Conservation (phyloP, 2,329 filamentous ascomycete species). For the Fusarium sp. region DNA sequence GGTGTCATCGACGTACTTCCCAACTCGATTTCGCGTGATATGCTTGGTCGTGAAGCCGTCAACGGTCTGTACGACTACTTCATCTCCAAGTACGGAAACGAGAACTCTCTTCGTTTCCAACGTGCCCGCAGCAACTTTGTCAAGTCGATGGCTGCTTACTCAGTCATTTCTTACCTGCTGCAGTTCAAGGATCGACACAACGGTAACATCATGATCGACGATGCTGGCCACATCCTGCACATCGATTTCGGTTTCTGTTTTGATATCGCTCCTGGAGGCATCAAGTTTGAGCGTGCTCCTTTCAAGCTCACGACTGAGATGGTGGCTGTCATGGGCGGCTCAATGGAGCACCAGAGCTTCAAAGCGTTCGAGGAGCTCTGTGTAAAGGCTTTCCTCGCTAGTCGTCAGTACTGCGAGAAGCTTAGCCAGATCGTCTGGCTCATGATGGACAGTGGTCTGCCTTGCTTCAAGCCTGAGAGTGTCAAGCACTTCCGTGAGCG, state of each 20-base stretch:
- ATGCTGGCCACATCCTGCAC: slow-evolving; percentile 95
- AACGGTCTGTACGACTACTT: slow-evolving; percentile 99
- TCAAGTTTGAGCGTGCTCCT: slow-evolving; percentile 96
- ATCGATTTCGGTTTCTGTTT: slow-evolving; percentile 99
- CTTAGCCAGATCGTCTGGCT: slow-evolving; percentile 88
- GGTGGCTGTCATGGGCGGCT: slow-evolving; percentile 98
- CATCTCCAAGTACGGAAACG: slow-evolving; percentile 94
- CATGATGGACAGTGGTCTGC: slow-evolving; percentile 96
- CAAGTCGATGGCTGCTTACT: slow-evolving; percentile 99
- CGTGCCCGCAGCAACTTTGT: slow-evolving; percentile 97
- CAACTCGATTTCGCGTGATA: slow-evolving; percentile 97
- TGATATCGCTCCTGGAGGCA: slow-evolving; percentile 95
- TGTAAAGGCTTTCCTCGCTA: slow-evolving; percentile 93
- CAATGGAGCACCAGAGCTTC: slow-evolving; percentile 85
- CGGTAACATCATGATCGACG: slow-evolving; percentile 99
- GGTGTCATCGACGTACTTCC: slow-evolving; percentile 98
- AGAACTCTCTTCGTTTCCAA: slow-evolving; percentile 94
- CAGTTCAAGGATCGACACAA: slow-evolving; percentile 99
- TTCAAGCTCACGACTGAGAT: slow-evolving; percentile 99
- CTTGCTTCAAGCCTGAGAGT: slow-evolving; percentile 97
- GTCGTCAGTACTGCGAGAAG: slow-evolving; percentile 87
- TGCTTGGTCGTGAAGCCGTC: slow-evolving; percentile 97
- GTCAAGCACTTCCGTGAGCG: slow-evolving; percentile 92
- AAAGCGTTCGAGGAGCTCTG: slow-evolving; percentile 97
- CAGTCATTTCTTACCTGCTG: slow-evolving; percentile 92